These are phyloP conservation scores for Hyaloraphidium curvatum DNA, from an alignment of 192 early-diverging fungal genomes.

Conservation along the genomic window DNA sequence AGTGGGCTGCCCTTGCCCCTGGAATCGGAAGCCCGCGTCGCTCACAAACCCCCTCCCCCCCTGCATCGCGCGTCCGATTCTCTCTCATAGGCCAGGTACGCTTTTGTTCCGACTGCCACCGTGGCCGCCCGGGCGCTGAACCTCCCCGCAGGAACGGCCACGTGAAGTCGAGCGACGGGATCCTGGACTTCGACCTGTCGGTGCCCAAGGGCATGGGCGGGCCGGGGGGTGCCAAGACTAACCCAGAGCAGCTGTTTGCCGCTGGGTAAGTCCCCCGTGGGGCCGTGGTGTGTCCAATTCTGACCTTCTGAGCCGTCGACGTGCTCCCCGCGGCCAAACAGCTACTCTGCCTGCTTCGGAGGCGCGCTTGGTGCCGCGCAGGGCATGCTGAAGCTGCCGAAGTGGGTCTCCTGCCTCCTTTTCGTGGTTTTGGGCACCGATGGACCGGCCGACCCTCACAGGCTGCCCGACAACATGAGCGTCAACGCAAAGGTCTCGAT, in stretches of 20 bases:
- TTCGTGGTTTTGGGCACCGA: background rate
- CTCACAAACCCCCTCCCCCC: background rate
- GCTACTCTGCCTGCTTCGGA: constrained; percentile 1
- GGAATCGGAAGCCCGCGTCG: background rate
- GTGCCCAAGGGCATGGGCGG: constrained; percentile 1
- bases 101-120: background rate
- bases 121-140: background rate
- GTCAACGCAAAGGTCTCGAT: background rate
- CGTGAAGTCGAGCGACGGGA: background rate
- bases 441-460: background rate
- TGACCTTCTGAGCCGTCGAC: no score
- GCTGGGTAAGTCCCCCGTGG: constrained; percentile 1
- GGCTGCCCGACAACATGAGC: background rate
- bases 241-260: constrained; percentile 3
- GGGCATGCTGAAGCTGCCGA: background rate
- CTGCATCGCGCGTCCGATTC: background rate
- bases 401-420: background rate
- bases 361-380: background rate
- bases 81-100: background rate
- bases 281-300: no score
- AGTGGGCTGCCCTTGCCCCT: background rate
- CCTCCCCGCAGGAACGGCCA: background rate
- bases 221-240: background rate
- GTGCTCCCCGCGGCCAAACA: background rate
- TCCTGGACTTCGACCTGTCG: background rate